Evolutionary conservation across 164 flowering plant genomes (phyloP), one percentile per base, ranked within the genome.

Genomic region (Aristolochia fimbriata): DNA sequence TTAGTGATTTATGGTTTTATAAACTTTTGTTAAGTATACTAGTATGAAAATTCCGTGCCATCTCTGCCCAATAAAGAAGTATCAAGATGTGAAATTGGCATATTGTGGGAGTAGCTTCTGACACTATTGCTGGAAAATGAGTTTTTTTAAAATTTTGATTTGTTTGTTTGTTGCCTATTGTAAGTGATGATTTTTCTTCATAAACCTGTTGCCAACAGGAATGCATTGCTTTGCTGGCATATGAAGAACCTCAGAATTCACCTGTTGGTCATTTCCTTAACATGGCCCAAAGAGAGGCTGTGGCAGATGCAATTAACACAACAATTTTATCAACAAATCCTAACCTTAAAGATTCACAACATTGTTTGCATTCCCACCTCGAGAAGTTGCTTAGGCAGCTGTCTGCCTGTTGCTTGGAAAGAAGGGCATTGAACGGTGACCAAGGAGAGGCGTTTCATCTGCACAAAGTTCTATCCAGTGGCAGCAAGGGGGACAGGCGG

Each of bases 401-500:
- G 14, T 83, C 86, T 15, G 90, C 88, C 50, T 86, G 93, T 72
- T 83, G 81, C 74, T 68, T 84, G 81, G 93, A 83, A 76, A 83
- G 77, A 74, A 75, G 95, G 74, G 67, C 76, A 12, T 61, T 85
- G 69, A 81, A 80, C 70, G 96, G 93, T 17, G 86, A 81, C 70
- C 91, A 91, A 69, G 99, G 99, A 30, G 99, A 94, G 77, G 83
- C 85, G 16, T 94, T 94, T 76, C 58, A 78, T 62, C 78, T 93
- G 61, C 83, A 74, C 43, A 76, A 75, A 67, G 81, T 85, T 37
- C 59, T 53, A 10, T 69, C 74, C 61, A 68, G 65, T 47, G 68
- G 73, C 9, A 78, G 72, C 64, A 71, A 66, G 53, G 70, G 58
- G 8, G 75, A 55, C 10, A 46, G 50, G 48, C 45, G 25, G 19